These are phyloP conservation scores for Gleditsia sinensis DNA, from an alignment of 306 rosid species.

Conservation along the genomic window DNA sequence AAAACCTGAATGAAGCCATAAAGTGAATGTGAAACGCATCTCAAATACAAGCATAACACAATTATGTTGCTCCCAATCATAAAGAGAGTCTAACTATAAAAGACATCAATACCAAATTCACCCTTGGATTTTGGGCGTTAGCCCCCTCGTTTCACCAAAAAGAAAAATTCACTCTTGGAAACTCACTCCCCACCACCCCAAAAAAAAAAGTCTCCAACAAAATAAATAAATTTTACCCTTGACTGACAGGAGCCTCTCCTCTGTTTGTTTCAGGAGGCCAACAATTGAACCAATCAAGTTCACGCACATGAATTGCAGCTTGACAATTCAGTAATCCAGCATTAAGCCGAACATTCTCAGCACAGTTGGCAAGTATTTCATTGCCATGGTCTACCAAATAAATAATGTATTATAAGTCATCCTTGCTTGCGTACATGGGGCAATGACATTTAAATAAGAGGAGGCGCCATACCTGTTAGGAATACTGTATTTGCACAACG, in stretches of 20 bases:
- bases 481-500: slow-evolving; percentile 60
- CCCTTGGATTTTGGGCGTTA: no score
- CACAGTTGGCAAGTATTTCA: slow-evolving; percentile 82
- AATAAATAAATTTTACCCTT: slow-evolving; percentile 50
- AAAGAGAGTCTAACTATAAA: no score
- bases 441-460: slow-evolving; percentile 20
- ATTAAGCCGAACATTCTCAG: slow-evolving; percentile 70
- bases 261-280: slow-evolving; percentile 73
- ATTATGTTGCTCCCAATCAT: slow-evolving; percentile 5
- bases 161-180: neutral
- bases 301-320: slow-evolving; percentile 62
- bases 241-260: slow-evolving; percentile 43
- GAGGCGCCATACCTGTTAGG: slow-evolving; percentile 67
- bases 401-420: neutral
- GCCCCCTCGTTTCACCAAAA: no score
- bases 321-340: slow-evolving; percentile 46
- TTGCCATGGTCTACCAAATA: slow-evolving; percentile 67
- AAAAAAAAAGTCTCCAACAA: neutral
- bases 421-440: neutral
- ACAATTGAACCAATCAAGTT: slow-evolving; percentile 79
- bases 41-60: neutral
- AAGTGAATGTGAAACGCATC: slow-evolving; percentile 24
- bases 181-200: neutral
- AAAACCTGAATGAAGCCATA: slow-evolving; percentile 55
- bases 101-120: no score